These are phyloP conservation scores for Phytophthora cactorum DNA, from an alignment of 352 stramenopile species.

Conservation along the genomic window DNA sequence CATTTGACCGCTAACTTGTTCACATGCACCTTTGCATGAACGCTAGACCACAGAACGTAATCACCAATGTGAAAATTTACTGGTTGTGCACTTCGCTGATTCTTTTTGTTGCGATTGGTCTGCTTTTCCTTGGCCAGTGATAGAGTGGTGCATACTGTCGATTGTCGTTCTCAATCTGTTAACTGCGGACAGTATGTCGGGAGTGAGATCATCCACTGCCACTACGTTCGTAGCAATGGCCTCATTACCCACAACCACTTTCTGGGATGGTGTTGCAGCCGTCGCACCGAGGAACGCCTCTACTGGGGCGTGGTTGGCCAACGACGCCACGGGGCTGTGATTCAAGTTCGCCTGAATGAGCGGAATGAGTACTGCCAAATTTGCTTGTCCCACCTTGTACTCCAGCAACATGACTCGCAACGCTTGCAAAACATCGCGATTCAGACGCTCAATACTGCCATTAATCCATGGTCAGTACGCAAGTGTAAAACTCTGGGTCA, in stretches of 20 bases:
- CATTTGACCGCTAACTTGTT: conserved; percentile 5
- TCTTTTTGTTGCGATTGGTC: background rate
- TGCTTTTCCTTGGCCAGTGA: background rate
- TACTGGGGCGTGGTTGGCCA: background rate
- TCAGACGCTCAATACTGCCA: background rate
- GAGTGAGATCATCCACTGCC: background rate
- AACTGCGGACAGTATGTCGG: background rate
- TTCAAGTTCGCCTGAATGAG: background rate
- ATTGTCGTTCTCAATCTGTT: background rate
- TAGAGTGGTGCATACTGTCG: background rate
- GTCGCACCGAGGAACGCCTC: background rate
- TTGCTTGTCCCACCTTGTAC: background rate
- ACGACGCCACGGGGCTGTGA: background rate
- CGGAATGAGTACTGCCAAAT: background rate
- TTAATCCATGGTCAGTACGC: conserved; percentile 2
- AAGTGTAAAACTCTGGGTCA: background rate
- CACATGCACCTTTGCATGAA: background rate
- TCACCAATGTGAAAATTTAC: conserved; percentile 1
- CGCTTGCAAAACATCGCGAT: background rate
- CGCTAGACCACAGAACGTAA: background rate
- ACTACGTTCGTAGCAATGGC: background rate
- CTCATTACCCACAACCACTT: background rate
- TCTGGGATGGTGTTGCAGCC: background rate
- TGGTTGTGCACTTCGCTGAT: background rate
- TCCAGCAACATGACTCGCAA: background rate